Conservation (phyloP, 2,329 filamentous ascomycete species). For the Epichloe sp. region DNA sequence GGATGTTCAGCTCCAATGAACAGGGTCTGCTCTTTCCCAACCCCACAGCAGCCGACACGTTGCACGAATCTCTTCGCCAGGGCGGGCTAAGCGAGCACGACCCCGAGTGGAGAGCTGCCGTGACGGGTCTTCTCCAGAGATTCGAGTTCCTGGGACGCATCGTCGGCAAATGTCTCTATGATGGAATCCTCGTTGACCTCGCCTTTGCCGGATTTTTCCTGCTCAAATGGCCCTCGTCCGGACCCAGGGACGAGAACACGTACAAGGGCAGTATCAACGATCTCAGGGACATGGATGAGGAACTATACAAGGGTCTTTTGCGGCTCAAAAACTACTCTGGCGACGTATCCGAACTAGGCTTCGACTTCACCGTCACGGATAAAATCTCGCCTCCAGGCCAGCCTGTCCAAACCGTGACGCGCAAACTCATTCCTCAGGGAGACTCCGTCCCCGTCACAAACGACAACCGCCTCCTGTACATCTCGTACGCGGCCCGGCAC, state of each 20-base stretch:
- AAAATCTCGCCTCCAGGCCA: constrained; percentile 34
- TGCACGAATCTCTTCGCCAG: constrained; percentile 42
- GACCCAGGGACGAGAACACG: constrained; percentile 46
- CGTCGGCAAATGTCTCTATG: constrained; percentile 93
- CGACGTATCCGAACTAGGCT: constrained; percentile 54
- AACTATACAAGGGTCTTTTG: constrained; percentile 74
- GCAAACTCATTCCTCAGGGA: constrained; percentile 65
- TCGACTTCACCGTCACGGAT: constrained; percentile 86
- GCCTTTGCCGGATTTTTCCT: constrained; percentile 92
- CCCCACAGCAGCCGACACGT: constrained; percentile 60
- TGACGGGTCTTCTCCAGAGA: constrained; percentile 51
- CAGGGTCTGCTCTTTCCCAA: constrained; percentile 84
- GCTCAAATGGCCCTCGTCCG: constrained; percentile 80
- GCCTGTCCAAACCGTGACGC: constrained; percentile 49
- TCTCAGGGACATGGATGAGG: constrained; percentile 79
- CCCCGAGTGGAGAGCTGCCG: constrained; percentile 40
- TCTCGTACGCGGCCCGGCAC: constrained; percentile 80
- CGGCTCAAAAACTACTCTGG: constrained; percentile 75
- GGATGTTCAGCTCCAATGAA: constrained; percentile 72
- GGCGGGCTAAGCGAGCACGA: constrained; percentile 38
- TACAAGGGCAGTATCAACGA: constrained; percentile 95
- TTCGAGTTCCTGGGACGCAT: constrained; percentile 91
- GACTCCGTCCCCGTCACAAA: constrained; percentile 73
- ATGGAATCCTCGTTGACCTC: constrained; percentile 88
- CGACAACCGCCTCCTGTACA: constrained; percentile 86